phyloP scores from a whole-genome alignment of 2,329 filamentous ascomycete species.

The Microdochium nivale region DNA sequence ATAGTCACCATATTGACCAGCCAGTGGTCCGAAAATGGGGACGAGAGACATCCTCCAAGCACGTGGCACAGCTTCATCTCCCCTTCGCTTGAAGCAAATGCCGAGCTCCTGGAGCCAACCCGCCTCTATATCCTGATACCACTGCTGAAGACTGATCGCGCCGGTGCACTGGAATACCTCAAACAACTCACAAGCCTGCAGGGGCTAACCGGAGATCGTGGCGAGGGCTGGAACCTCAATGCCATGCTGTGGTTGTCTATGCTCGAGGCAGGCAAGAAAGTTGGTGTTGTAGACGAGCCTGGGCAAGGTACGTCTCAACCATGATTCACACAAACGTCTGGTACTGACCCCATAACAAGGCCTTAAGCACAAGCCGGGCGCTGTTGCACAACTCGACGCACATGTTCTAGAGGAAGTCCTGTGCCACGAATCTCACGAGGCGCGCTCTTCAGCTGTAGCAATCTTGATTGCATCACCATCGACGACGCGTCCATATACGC shows the following conservation, averaged over 20 bases:
- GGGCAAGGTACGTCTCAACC: constrained; percentile 25
- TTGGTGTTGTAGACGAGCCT: constrained; percentile 61
- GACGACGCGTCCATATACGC: constrained; percentile 64
- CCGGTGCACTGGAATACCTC: constrained; percentile 48
- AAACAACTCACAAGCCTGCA: constrained; percentile 43
- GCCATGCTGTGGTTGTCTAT: constrained; percentile 55
- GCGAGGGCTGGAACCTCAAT: constrained; percentile 38
- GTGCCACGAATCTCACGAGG: constrained; percentile 48
- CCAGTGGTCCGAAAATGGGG: constrained; percentile 25
- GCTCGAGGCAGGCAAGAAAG: constrained; percentile 64
- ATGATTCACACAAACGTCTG: constrained; percentile 8
- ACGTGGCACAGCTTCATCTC: constrained; percentile 51
- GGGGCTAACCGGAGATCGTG: constrained; percentile 34
- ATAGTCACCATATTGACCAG: constrained; percentile 47
- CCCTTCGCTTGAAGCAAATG: constrained; percentile 36
- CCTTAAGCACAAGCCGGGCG: constrained; percentile 12
- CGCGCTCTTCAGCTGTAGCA: constrained; percentile 73
- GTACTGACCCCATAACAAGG: constrained; percentile 9
- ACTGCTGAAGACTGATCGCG: constrained; percentile 50
- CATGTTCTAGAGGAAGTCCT: constrained; percentile 42
- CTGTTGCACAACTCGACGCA: constrained; percentile 26
- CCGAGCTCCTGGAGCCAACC: constrained; percentile 48
- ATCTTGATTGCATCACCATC: constrained; percentile 69
- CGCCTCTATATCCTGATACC: constrained; percentile 57
- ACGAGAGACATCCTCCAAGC: constrained; percentile 26